Evolutionary conservation across 2,329 filamentous ascomycete genomes (phyloP), one percentile per base, ranked within the genome.

Genomic region (Nigrograna mackinnonii): DNA sequence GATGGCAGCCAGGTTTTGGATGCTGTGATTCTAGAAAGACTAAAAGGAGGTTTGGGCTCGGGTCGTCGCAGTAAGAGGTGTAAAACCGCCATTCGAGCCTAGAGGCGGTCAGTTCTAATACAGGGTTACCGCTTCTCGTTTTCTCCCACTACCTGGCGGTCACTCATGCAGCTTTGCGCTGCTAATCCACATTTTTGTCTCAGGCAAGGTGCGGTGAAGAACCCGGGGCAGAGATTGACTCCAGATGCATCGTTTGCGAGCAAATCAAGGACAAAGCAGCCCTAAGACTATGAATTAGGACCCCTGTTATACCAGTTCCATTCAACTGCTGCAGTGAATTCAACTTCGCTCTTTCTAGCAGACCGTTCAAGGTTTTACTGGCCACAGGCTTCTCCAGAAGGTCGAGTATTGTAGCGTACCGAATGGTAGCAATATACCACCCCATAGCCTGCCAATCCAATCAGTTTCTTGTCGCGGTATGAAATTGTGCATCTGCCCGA

Each of bases 71-170:
- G 50, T 35, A 41, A 30, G 31, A 46, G 44, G 50, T 56, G 52
- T 50, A 54, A 50, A 44, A 48, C 55, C 47, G 47, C 34, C 36
- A 47, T 49, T 46, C 45, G 36, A 16, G 22, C 35, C 45, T 55
- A 44, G 43, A 46, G 50, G 60, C 56, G 58, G 60, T 62, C 56
- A 54, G 43, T 36, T 48, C 47, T 58, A 47, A 60, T 49, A 64
- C 57, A 62, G 42, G 43, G 55, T 52, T 52, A 57, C 54, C 52
- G 52, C 44, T 44, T 46, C 54, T 49, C 37, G 31, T 22, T 35
- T 4, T 14, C 43, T 35, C 20, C 24, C 21, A 32, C 22, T 33
- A 30, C 40, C 42, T 53, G 47, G 45, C 44, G 45, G 50, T 46
- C 39, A 44, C 37, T 35, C 26, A 50, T 34, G 36, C 47, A 51